Conservation (phyloP, 441 rosid genomes). For the Gossypium aridum region DNA sequence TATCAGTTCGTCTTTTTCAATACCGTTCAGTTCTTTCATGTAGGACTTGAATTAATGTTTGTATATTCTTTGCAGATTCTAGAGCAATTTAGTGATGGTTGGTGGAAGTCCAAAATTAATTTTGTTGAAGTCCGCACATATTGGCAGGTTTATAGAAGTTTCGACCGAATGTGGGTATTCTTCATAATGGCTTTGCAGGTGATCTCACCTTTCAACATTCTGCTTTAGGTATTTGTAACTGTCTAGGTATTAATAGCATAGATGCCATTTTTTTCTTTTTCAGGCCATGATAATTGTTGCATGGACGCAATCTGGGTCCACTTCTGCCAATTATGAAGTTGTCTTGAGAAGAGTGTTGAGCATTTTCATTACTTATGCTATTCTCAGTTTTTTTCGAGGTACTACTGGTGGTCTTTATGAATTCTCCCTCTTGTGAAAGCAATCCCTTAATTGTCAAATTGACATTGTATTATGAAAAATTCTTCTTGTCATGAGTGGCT, state of each 20-base stretch:
- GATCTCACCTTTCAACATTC: not conserved
- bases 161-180: constrained; percentile 98
- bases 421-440: not conserved
- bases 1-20: not conserved
- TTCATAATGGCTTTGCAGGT: constrained; percentile 88
- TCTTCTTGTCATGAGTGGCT: not conserved
- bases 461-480: not conserved
- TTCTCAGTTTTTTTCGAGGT: constrained; percentile 89
- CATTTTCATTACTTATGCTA: constrained; percentile 82
- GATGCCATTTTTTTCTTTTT: constrained; percentile 19
- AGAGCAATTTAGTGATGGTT: constrained; percentile 42
- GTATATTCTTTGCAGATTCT: constrained; percentile 42
- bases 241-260: constrained; percentile 14
- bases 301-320: constrained; percentile 67
- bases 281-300: constrained; percentile 96
- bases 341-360: constrained; percentile 64
- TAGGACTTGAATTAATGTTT: constrained; percentile 6
- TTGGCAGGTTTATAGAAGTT: constrained; percentile 90
- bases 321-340: constrained; percentile 26
- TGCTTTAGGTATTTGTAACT: constrained; percentile 17
- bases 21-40: not conserved
- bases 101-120: constrained; percentile 83
- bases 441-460: not conserved
- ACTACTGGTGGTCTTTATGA: constrained; percentile 14
- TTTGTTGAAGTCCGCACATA: constrained; percentile 99